These are phyloP conservation scores for Cladosporium sphaerospermum DNA, from an alignment of 2,329 filamentous ascomycete genomes.

Conservation along the genomic window DNA sequence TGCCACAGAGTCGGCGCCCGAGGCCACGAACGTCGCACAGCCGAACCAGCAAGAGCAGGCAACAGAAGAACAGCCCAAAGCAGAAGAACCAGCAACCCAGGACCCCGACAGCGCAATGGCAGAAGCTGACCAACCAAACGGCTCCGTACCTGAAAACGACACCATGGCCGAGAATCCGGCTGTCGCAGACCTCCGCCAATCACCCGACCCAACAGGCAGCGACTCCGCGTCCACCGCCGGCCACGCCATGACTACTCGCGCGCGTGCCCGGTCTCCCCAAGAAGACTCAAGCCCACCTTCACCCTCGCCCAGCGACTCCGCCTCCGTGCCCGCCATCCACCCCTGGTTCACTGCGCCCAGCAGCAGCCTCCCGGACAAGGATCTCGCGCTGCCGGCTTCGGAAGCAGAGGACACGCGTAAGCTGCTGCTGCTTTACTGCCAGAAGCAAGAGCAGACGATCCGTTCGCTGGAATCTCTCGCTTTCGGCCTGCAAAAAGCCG, in stretches of 20 bases:
- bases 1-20: conserved; percentile 15
- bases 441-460: conserved; percentile 80
- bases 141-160: too few species aligned
- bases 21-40: background rate
- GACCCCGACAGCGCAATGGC: conserved; percentile 11
- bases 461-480: conserved; percentile 63
- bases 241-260: conserved; percentile 51
- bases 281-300: conserved; percentile 28
- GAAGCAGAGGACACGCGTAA: conserved; percentile 76
- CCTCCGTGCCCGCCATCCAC: conserved; percentile 53
- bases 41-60: background rate
- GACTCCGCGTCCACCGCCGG: conserved; percentile 39
- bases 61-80: background rate
- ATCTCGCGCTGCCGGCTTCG: conserved; percentile 62
- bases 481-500: conserved; percentile 64
- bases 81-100: background rate
- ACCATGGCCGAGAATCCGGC: conserved; percentile 9
- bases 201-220: conserved; percentile 15
- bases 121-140: background rate
- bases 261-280: conserved; percentile 40
- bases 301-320: conserved; percentile 40
- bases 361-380: conserved; percentile 58
- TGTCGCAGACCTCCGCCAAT: conserved; percentile 9
- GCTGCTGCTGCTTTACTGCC: conserved; percentile 68
- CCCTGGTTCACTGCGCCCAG: conserved; percentile 65